Evolutionary conservation across 108 stramenopile species (phyloP).

Genomic region (Cyclotella kingstonii): DNA sequence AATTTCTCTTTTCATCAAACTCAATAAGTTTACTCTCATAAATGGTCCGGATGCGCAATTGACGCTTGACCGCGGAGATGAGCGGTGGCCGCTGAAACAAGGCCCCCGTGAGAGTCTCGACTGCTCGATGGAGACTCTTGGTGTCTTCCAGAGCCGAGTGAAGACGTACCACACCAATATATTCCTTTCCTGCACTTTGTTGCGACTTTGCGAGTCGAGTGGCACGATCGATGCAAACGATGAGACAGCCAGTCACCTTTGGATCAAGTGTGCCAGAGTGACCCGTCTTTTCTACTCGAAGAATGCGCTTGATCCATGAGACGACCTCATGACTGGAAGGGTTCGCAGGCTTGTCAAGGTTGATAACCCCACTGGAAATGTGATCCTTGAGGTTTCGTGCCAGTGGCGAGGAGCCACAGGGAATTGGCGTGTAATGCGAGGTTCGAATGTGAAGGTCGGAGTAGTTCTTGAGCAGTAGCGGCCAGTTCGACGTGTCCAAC

Average conservation of each 20-base stretch:
- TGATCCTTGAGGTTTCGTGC: constrained; percentile 91
- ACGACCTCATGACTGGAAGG: constrained; percentile 99
- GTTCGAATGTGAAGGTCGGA: constrained; percentile 95
- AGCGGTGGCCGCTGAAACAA: constrained; percentile 99
- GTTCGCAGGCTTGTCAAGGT: constrained; percentile 99
- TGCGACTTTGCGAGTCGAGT: constrained; percentile 99
- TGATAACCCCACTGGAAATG: constrained; percentile 96
- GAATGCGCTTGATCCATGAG: constrained; percentile 99
- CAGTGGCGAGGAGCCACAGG: constrained; percentile 93
- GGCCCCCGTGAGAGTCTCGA: constrained; percentile 96
- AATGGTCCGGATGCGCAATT: constrained; percentile 97
- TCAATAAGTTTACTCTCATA: constrained; percentile 96
- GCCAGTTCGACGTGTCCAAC: constrained; percentile 96
- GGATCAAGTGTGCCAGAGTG: constrained; percentile 99
- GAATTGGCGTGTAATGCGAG: constrained; percentile 99
- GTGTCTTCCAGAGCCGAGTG: constrained; percentile 88
- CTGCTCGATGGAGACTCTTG: constrained; percentile 84
- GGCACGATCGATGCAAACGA: constrained; percentile 99
- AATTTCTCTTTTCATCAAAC: constrained; percentile 93
- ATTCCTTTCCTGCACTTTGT: constrained; percentile 98
- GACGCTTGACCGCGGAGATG: constrained; percentile 99
- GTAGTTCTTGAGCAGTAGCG: constrained; percentile 97
- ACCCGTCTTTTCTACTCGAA: constrained; percentile 99
- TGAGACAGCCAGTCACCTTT: constrained; percentile 99
- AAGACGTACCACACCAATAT: constrained; percentile 96